Conservation (phyloP, 1,139 yeast genomes). For the Debaryomyces psychrophilus region DNA sequence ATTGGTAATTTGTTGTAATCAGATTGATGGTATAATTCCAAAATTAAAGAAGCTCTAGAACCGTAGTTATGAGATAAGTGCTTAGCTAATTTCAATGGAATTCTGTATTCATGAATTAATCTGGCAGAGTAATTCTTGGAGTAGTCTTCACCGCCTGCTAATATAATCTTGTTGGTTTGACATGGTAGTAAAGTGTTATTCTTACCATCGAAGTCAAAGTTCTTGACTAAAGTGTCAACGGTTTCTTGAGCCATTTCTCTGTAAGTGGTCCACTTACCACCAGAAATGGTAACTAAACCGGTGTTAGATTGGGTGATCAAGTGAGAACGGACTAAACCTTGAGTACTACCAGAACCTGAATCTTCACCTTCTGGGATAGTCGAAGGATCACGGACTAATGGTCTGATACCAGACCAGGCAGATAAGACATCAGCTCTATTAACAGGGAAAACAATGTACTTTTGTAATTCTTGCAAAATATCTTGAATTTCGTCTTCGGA, state of each 20-base stretch:
- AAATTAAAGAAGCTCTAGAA: slow-evolving; percentile 79
- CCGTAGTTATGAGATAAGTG: slow-evolving; percentile 90
- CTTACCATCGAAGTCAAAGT: slow-evolving; percentile 44
- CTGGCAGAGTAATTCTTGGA: slow-evolving; percentile 74
- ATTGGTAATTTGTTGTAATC: slow-evolving; percentile 63
- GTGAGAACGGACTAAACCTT: slow-evolving; percentile 90
- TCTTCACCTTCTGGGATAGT: slow-evolving; percentile 52
- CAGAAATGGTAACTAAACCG: slow-evolving; percentile 86
- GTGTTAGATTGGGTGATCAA: slow-evolving; percentile 70
- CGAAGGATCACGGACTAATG: slow-evolving; percentile 87
- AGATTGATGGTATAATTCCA: slow-evolving; percentile 61
- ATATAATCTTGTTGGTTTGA: slow-evolving; percentile 60
- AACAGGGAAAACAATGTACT: slow-evolving; percentile 86
- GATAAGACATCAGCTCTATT: slow-evolving; percentile 87
- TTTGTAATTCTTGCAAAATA: slow-evolving; percentile 83
- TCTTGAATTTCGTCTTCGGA: slow-evolving; percentile 89
- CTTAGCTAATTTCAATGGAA: slow-evolving; percentile 76
- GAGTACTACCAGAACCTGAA: slow-evolving; percentile 53
- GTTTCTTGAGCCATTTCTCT: slow-evolving; percentile 98
- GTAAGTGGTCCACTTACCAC: slow-evolving; percentile 98
- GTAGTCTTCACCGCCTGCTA: slow-evolving; percentile 76
- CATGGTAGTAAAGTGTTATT: slow-evolving; percentile 52
- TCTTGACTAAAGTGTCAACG: slow-evolving; percentile 69
- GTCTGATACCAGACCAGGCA: slow-evolving; percentile 98
- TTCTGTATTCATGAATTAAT: slow-evolving; percentile 75